Percentiles rank a stretch among this genome's conserved stretches.
Conservation (phyloP, 2,329 filamentous ascomycete genomes). For the Apiospora malaysiana region DNA sequence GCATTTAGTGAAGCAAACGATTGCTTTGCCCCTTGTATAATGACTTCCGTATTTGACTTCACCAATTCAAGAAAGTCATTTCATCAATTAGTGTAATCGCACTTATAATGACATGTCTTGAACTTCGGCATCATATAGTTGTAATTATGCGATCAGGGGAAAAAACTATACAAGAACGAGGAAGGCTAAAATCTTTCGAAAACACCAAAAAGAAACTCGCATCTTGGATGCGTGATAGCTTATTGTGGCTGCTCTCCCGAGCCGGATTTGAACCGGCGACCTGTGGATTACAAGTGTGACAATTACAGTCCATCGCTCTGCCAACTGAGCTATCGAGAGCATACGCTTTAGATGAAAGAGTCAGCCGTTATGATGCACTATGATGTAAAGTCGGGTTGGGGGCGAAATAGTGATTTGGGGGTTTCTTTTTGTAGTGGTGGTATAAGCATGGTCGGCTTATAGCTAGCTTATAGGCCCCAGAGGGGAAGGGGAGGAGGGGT, state of each 20-base stretch:
- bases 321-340: conserved; percentile 23
- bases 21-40: no score
- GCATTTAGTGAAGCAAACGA: no score
- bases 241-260: conserved; percentile 16
- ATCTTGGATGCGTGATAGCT: conserved; percentile 13
- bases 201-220: neutral
- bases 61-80: no score
- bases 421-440: neutral
- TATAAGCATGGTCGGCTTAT: no score
- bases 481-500: neutral
- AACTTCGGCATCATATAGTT: no score
- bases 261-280: conserved; percentile 23
- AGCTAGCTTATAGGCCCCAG: no score
- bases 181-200: neutral
- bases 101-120: no score
- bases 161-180: neutral
- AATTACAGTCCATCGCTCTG: conserved; percentile 24
- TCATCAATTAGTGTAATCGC: no score
- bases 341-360: neutral
- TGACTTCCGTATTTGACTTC: no score
- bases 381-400: neutral
- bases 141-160: neutral
- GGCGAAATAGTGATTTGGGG: no score
- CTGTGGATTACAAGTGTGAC: conserved; percentile 19
- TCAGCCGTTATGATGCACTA: neutral